A percentile compares a stretch with the other conserved stretches of the same genome.
phyloP scores from a whole-genome alignment of 2,329 filamentous ascomycete genomes.

The Colletotrichum sansevieriae region DNA sequence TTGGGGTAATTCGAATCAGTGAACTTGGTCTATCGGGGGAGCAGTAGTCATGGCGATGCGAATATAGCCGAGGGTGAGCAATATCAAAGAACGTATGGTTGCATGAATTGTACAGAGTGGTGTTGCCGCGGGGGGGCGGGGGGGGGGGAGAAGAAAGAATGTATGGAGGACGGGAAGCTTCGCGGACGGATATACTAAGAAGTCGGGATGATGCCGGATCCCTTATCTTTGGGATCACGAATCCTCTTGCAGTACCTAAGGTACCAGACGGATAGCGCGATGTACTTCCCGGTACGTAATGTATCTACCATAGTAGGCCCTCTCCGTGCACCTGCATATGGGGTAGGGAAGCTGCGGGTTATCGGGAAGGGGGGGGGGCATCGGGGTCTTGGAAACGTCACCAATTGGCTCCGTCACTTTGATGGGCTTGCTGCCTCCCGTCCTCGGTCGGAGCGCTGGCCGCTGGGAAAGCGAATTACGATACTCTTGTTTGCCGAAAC shows the following conservation, averaged over 20 bases:
- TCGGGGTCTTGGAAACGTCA: too few species aligned
- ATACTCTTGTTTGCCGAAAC: not conserved
- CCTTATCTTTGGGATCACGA: constrained; percentile 36
- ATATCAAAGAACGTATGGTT: constrained; percentile 20
- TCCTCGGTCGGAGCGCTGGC: too few species aligned
- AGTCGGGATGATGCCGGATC: constrained; percentile 28
- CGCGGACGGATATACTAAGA: not conserved
- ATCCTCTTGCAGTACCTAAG: constrained; percentile 9
- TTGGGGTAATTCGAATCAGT: constrained; percentile 15
- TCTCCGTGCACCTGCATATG: constrained; percentile 12
- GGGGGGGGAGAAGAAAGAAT: not conserved
- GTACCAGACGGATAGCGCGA: not conserved
- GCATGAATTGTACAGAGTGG: not conserved
- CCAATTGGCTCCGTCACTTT: too few species aligned
- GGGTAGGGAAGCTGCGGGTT: too few species aligned
- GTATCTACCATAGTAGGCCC: not conserved
- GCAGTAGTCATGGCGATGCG: constrained; percentile 31
- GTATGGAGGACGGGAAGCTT: constrained; percentile 15
- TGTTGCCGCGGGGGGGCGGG: not conserved
- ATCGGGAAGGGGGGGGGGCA: too few species aligned
- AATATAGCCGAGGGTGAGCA: constrained; percentile 9
- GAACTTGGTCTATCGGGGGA: constrained; percentile 35
- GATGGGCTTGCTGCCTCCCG: too few species aligned
- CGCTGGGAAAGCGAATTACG: too few species aligned
- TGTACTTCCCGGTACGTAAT: not conserved